A percentile compares a stretch with the other conserved stretches of the same genome.
Conservation (phyloP, 2,329 filamentous ascomycete species). For the Lachnellula subtilissima region DNA sequence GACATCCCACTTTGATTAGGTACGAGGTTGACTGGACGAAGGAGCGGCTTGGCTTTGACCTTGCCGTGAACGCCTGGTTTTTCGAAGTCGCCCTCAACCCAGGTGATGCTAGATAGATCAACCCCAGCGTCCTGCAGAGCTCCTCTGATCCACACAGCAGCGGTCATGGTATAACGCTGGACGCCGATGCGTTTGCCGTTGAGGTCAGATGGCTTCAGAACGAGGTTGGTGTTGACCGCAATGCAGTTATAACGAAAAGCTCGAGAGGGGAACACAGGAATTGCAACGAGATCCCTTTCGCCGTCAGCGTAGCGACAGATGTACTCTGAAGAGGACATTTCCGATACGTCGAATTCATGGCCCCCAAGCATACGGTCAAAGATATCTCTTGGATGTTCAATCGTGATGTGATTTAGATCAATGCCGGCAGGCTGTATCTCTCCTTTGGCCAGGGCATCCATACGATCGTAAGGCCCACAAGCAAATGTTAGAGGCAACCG, state of each 20-base stretch:
- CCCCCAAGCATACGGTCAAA: slow-evolving; percentile 31
- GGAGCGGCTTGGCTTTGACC: slow-evolving; percentile 22
- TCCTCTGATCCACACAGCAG: slow-evolving; percentile 34
- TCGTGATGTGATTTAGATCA: slow-evolving; percentile 30
- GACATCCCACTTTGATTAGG: slow-evolving; percentile 28
- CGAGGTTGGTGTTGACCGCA: slow-evolving; percentile 27
- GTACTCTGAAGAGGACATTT: slow-evolving; percentile 31
- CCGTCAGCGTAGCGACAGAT: slow-evolving; percentile 26
- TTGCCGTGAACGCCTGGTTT: slow-evolving; percentile 28
- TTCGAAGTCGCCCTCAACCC: slow-evolving; percentile 34
- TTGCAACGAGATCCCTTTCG: slow-evolving; percentile 27
- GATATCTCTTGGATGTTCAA: slow-evolving; percentile 31
- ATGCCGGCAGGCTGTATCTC: slow-evolving; percentile 29
- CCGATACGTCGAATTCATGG: slow-evolving; percentile 30
- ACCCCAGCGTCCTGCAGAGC: slow-evolving; percentile 33
- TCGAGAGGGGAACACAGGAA: slow-evolving; percentile 32
- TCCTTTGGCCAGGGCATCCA: slow-evolving; percentile 29
- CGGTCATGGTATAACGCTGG: slow-evolving; percentile 36
- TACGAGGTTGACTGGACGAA: slow-evolving; percentile 25
- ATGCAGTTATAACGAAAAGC: slow-evolving; percentile 34
- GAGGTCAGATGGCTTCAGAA: slow-evolving; percentile 31
- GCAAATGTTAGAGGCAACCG: slow-evolving; percentile 23
- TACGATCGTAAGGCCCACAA: slow-evolving; percentile 17
- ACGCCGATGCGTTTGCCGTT: slow-evolving; percentile 34
- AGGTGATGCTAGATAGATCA: slow-evolving; percentile 29